Evolutionary conservation across 2,329 filamentous ascomycete genomes (phyloP).

Genomic region (Hypoxylon rubiginosum): DNA sequence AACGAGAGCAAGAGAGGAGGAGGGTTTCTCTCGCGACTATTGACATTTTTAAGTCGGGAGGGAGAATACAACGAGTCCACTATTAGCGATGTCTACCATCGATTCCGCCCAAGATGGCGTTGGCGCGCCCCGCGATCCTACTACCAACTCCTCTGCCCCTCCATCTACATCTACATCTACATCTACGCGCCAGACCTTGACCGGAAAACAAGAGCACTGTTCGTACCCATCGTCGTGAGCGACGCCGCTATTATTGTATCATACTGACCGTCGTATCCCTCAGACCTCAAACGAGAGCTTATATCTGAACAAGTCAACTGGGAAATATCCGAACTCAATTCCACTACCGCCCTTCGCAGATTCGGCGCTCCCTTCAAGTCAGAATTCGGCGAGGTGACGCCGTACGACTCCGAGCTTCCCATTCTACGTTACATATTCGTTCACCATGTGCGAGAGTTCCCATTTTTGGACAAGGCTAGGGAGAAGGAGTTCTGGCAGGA

Average conservation of each 20-base stretch:
- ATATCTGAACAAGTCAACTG: slow-evolving; percentile 88
- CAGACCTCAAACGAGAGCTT: slow-evolving; percentile 96
- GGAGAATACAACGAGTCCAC: slow-evolving; percentile 4
- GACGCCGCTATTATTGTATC: background rate
- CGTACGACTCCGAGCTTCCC: slow-evolving; percentile 92
- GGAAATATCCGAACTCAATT: slow-evolving; percentile 94
- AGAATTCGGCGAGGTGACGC: slow-evolving; percentile 90
- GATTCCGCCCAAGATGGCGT: slow-evolving; percentile 44
- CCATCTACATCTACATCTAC: slow-evolving; percentile 50
- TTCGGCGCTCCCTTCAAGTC: slow-evolving; percentile 97
- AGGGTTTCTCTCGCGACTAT: background rate
- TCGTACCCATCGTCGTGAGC: slow-evolving; percentile 52
- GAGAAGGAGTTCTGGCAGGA: slow-evolving; percentile 99
- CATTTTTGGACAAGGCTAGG: slow-evolving; percentile 93
- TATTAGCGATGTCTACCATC: slow-evolving; percentile 44
- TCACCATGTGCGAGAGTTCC: slow-evolving; percentile 96
- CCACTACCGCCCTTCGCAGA: slow-evolving; percentile 91
- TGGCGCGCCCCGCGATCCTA: slow-evolving; percentile 41
- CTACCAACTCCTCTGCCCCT: slow-evolving; percentile 42
- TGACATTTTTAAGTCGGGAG: slow-evolving; percentile 1
- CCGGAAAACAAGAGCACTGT: slow-evolving; percentile 99
- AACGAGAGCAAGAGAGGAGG: slow-evolving; percentile 8
- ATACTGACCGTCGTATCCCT: slow-evolving; percentile 38
- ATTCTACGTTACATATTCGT: slow-evolving; percentile 97
- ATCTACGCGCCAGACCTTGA: slow-evolving; percentile 69